Evolutionary conservation across 2,329 filamentous ascomycete species (phyloP).

Genomic region (Dothistroma septosporum): DNA sequence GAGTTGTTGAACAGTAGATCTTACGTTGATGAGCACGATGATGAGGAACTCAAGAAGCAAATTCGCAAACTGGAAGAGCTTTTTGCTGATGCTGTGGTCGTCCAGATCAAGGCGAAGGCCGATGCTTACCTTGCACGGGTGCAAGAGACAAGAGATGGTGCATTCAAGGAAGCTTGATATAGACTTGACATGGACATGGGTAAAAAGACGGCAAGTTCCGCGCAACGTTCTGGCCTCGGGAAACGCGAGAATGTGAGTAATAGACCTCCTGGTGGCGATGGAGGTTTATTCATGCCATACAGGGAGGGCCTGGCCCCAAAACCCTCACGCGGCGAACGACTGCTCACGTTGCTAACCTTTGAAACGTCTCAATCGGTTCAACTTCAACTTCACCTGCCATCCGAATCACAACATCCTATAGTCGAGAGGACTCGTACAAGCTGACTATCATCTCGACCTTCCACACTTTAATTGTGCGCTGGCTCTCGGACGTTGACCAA

Average conservation of each 20-base stretch:
- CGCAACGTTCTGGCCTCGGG: neutral
- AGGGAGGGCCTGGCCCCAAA: neutral
- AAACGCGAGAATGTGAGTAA: neutral
- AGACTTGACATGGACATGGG: neutral
- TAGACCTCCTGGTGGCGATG: neutral
- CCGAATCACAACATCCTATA: no score
- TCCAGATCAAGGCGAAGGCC: neutral
- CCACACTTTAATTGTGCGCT: neutral
- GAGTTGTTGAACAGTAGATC: neutral
- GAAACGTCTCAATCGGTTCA: neutral
- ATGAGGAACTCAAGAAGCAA: neutral
- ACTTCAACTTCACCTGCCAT: neutral
- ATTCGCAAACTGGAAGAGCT: neutral
- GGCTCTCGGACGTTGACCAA: neutral
- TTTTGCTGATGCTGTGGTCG: neutral
- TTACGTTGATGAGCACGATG: neutral
- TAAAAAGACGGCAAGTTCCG: neutral
- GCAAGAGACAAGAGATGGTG: neutral
- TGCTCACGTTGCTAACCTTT: neutral
- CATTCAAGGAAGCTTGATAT: neutral
- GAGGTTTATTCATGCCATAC: neutral
- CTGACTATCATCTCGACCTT: neutral
- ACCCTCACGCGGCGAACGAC: neutral
- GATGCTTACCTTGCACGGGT: neutral
- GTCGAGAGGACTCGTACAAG: neutral